Base-by-base conservation (phyloP, 192 early-diverging fungal genomes). In the Entophlyctis helioformis region DNA sequence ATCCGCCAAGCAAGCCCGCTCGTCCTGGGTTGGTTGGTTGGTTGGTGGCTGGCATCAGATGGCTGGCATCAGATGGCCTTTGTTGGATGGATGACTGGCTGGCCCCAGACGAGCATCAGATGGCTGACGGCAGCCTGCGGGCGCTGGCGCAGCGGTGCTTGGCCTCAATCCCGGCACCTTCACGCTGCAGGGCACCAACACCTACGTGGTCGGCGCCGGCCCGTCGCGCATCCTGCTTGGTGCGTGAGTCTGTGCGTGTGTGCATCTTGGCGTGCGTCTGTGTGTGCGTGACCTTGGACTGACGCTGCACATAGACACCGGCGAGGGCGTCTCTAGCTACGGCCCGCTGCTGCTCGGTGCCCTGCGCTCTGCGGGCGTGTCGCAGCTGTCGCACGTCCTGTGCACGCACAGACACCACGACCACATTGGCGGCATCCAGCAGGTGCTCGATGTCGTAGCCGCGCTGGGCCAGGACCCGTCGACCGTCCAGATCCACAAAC, bases 171-270 rank as follows among this genome's bases (percentile, higher is more conserved):
- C 87, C 0, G 75, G 81, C 22, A 75, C 77, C 22, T 84, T 86
- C 40, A 86, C 84, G 6, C 63, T 90, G 5, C 81, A 90, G 57
- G 87, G 87, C 4, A 85, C 90, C 37, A 94, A 94, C 56, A 87
- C 80, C 0, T 94, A 89, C 48, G 28, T 94, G 12, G 56, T 94
- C 25, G 87, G 89, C 18, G 60, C 57, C 18, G 86, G 86, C 84
- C 3, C 66, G 87, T 1, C 16, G 18, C 36, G 49, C 2, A 51
- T 86, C 2, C 65, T 94, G 2, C 51, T 94, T 0, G 90, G 87
- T 40, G 33, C 9, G 8, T 15, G 33, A 34, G 8, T 13, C 20
- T 20, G 7, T 40, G 39, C 39, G 12, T 10, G 7, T 11, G 20
- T 8, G 7, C 11, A 20, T 20, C 18, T 6, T 20, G 7, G 20